Base-by-base conservation (phyloP, 306 rosid genomes). In the Glycine tomentella region DNA sequence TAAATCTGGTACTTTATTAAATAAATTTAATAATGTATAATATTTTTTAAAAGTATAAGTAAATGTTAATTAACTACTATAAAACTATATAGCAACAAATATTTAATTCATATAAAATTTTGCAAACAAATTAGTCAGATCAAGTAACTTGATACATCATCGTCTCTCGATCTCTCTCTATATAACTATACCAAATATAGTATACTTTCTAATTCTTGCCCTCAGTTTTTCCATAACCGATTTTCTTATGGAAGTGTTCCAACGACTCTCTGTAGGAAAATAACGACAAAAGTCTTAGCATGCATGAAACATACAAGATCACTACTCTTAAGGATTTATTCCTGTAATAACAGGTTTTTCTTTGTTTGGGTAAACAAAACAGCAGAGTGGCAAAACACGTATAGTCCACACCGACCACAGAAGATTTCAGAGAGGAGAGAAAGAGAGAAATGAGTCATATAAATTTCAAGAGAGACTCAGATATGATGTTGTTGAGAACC, bases 231-330 rank as follows among this genome's bases (percentile, higher is more conserved):
- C 16, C 17, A 15, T 63, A 57, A 51, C 11, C 1, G 46, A 8
- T 17, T 38, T 53, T 63, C 61, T 8, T 46, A 72, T 48, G 76
- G 11, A 40, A 62, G 77, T 36, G 62, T 81, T 53, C 58, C 58
- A 53, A 53, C n/a, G n/a, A n/a, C 59, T 53, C 14, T 53, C 9
- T n/a, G 59, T 53, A 14, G 59, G 59, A 53, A 53, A 53, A n/a
- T n/a, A 53, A 53, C 9, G 59, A 53, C 25, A 53, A 14, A 53
- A 53, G 59, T 53, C 9, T 53, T 53, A 7, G 46, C 46, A 25
- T 25, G 31, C 31, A 4, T 42, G 46, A 42, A 8, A 42, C 46
- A 42, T 6, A 42, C 9, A 4, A 42, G 46, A 42, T 9, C 46
- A 6, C 46, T 42, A 42, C 6, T 42, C 4, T 6, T 42, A 42